A percentile compares a stretch with the other conserved stretches of the same genome.
phyloP scores from a whole-genome alignment of 768 basidiomycete genomes.

The Russula sp. region DNA sequence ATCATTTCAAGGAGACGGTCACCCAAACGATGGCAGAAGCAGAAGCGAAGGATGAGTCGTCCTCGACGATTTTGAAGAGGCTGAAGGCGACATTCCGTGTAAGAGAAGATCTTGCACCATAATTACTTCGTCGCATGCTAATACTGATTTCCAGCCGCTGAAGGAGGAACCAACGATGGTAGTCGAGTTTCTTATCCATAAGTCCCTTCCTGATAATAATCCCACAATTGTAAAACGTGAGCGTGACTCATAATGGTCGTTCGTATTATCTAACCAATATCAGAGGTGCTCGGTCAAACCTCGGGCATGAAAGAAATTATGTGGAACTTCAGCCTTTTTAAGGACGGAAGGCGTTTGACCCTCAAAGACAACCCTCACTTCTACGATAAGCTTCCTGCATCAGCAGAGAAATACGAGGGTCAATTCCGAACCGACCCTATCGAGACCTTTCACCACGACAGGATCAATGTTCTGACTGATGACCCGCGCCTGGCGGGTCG shows the following conservation, averaged over 20 bases:
- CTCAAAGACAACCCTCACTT: constrained; percentile 24
- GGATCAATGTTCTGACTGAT: constrained; percentile 15
- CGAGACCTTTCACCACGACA: not conserved
- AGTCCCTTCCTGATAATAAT: not conserved
- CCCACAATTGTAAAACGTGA: constrained; percentile 6
- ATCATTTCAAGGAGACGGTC: not conserved
- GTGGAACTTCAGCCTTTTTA: constrained; percentile 22
- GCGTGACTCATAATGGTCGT: not conserved
- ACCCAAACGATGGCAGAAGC: not conserved
- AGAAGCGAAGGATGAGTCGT: not conserved
- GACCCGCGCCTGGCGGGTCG: not conserved
- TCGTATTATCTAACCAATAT: not conserved
- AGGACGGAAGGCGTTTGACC: constrained; percentile 6
- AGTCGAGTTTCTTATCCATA: not conserved
- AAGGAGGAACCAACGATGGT: not conserved
- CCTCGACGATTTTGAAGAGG: not conserved
- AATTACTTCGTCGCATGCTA: not conserved
- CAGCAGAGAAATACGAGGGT: not conserved
- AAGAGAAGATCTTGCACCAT: not conserved
- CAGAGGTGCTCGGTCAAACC: constrained; percentile 12
- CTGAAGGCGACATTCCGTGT: not conserved
- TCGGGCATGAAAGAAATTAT: constrained; percentile 9
- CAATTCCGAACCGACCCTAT: constrained; percentile 1
- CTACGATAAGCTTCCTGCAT: constrained; percentile 5
- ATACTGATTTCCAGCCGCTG: not conserved